Evolutionary conservation across 306 rosid species (phyloP), one percentile per base, ranked within the genome.

Genomic region (Ormosia emarginata): DNA sequence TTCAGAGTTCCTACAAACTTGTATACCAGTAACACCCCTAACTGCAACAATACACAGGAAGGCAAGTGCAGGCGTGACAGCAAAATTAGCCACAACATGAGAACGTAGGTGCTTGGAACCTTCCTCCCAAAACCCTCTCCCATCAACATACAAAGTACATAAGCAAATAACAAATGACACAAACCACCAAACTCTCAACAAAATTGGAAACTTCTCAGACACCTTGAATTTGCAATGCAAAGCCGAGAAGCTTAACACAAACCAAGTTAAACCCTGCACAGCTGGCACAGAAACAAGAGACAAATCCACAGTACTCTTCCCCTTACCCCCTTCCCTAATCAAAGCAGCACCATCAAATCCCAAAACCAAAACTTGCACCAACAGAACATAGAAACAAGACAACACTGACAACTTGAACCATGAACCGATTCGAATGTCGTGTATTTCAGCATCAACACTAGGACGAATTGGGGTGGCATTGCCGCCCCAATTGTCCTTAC

Each of bases 181-280:
- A 78, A 72, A 44, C 99, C 99, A 96, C 96, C 97, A 96, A 57
- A 89, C 72, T 83, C 98, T 90, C 85, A 92, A 66, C 88, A 93
- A 67, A 71, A 87, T 49, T 33, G 98, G 92, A 81, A 92, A 94
- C 85, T 86, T 96, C 82, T 91, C 97, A 14, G 78, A 85, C 36
- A 3, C 79, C 88, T 91, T 90, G 87, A 84, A 82, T 67, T 94
- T 96, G 85, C 97, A 92, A 85, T 87, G 91, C 90, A 96, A 80
- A 83, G 92, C 92, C 4, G 82, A 84, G 81, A 90, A 88, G 85
- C 99, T 84, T 79, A 96, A 76, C 50, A 90, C 86, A 80, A 90
- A 75, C 98, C 97, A 96, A 89, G 93, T 91, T 77, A 91, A 86
- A 52, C 85, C 84, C 83, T 94, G 97, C 8, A 78, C 89, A 36